Evolutionary conservation across 805 yeast genomes (phyloP).

Genomic region (Maudiozyma saulgeensis): DNA sequence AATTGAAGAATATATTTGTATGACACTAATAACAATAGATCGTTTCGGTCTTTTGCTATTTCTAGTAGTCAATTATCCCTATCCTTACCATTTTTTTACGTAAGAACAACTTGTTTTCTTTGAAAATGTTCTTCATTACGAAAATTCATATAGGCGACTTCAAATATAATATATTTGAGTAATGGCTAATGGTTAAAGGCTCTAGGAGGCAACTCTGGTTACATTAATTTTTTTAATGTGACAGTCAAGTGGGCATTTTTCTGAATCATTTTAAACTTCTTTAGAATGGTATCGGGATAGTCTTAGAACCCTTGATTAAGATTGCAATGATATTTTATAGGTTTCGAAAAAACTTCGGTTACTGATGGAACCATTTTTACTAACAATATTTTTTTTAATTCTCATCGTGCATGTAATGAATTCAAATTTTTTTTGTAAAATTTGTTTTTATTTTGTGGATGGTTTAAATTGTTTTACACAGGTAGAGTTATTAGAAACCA

Average conservation of each 20-base stretch:
- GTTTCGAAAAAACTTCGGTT: conserved; percentile 8
- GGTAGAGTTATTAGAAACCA: conserved; percentile 99
- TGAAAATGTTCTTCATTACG: too few relatives aligned
- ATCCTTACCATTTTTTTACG: too few relatives aligned
- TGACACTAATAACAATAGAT: too few relatives aligned
- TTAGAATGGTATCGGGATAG: background rate
- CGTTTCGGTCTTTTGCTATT: too few relatives aligned
- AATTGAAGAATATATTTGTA: too few relatives aligned
- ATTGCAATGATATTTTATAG: conserved; percentile 7
- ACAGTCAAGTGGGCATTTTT: background rate
- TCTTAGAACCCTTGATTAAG: background rate
- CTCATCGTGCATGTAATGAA: background rate
- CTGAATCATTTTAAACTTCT: background rate
- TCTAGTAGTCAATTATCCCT: too few relatives aligned
- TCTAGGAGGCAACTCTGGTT: background rate
- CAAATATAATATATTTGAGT: too few relatives aligned
- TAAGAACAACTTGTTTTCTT: too few relatives aligned
- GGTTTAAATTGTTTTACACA: conserved; percentile 21
- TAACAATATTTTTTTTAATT: conserved; percentile 1
- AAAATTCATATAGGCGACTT: too few relatives aligned
- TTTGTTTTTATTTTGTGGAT: background rate
- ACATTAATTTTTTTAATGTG: background rate
- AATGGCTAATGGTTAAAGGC: background rate
- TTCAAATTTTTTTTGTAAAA: background rate
- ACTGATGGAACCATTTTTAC: conserved; percentile 7